Percentiles rank a stretch among this genome's conserved stretches.
Conservation (phyloP, 495 filamentous ascomycete genomes). For the Podospora didyma region DNA sequence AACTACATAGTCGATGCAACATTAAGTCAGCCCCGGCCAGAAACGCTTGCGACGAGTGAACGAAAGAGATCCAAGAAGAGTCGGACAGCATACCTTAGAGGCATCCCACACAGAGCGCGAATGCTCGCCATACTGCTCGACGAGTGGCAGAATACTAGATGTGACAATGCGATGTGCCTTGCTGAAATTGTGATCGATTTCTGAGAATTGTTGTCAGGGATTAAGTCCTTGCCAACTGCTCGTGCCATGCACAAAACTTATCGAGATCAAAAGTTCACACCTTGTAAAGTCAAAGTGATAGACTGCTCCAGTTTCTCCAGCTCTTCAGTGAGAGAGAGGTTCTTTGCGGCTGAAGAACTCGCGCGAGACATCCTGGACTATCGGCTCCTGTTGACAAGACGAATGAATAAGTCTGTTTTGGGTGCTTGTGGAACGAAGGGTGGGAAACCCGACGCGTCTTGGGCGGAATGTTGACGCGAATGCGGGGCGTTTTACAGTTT, state of each 20-base stretch:
- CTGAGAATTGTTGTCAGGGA: conserved; percentile 42
- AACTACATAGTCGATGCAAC: conserved; percentile 54
- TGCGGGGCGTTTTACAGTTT: conserved; percentile 11
- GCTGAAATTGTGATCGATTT: conserved; percentile 98
- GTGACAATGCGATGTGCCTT: conserved; percentile 96
- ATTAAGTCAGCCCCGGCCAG: neutral
- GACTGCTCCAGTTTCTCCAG: conserved; percentile 94
- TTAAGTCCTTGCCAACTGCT: no score
- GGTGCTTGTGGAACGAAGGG: neutral
- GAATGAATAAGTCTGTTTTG: neutral
- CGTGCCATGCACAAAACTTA: no score
- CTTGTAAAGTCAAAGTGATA: conserved; percentile 94
- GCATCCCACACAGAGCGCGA: conserved; percentile 95
- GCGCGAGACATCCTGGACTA: conserved; percentile 38
- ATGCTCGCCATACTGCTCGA: conserved; percentile 95
- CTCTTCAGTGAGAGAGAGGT: conserved; percentile 84
- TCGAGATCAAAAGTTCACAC: no score
- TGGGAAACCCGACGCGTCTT: conserved; percentile 7
- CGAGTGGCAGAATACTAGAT: conserved; percentile 83
- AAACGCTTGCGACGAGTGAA: neutral
- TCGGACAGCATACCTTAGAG: conserved; percentile 63
- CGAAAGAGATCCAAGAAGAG: neutral
- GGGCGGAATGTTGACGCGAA: neutral
- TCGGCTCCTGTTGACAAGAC: conserved; percentile 2
- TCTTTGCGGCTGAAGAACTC: conserved; percentile 52